Base-by-base conservation (phyloP, 805 yeast genomes). In the Cyberlindnera amylophila region DNA sequence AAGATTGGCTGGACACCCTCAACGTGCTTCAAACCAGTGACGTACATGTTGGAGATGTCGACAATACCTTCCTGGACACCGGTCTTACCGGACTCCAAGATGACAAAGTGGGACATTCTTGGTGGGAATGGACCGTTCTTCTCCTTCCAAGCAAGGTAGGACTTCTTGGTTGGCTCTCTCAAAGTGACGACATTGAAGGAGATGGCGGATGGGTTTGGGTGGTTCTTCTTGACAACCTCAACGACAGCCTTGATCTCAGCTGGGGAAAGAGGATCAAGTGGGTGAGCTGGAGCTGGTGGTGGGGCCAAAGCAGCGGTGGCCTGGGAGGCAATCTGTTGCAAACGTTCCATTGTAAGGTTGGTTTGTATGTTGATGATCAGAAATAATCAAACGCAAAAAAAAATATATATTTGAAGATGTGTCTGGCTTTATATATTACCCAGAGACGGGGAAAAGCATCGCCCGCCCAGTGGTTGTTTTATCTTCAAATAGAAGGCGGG, bases 41-140 rank as follows among this genome's bases (percentile, higher is more conserved):
- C 67, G 36, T 64, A 59, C 53, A 68, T 64, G 38, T 75, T 62
- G 29, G 67, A 67, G 39, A 84, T 59, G 58, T 81, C 83, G 49
- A 81, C 82, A 34, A 77, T 67, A 62, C 89, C 90, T 60, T 85
- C 91, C 54, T 76, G 77, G 46, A 83, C 72, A 54, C 87, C 89
- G 39, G 72, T 63, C 42, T 67, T 71, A 36, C 78, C 86, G 26
- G 68, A 53, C 58, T 75, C 82, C 36, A 82, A 69, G 38, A 79
- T 70, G 38, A 84, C 85, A 48, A 72, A 80, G 59, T 77, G 80
- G 15, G 84, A 86, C 55, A 80, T 65, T 62, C 91, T 72, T 44
- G 82, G 82, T 19, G 90, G 90, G 17, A 69, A 44, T n/a, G 80
- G 70, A 18, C 82, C 82, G 43, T 65, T 66, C 37, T 70, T 59